Evolutionary conservation across 306 rosid species (phyloP), one percentile per base, ranked within the genome.

Genomic region (Dryas alaskensis): DNA sequence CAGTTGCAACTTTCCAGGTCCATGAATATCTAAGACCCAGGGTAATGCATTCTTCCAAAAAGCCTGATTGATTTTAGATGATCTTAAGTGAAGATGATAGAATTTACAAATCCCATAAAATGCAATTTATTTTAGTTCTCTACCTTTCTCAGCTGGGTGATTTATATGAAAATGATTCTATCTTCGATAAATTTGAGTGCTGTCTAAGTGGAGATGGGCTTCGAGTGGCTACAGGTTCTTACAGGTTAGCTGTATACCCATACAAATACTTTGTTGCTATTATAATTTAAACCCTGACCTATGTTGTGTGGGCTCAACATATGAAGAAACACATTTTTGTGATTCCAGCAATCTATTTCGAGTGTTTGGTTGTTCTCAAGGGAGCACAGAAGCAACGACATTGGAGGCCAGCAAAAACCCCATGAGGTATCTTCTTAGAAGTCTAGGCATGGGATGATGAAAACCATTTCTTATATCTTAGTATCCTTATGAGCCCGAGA

Each of bases 361-460:
- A 3, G 98, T 95, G 76, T 95, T 95, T 73, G 96, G 99, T 81
- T 90, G 95, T 82, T 63, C 89, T 17, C 81, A 80, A 69, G 97
- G 96, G 75, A 95, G 96, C 76, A 69, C 86, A 0, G 99, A 95
- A 80, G 86, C 92, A 47, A 78, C 92, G 43, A 92, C 98, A 42
- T 84, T 95, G 79, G 99, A 95, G 86, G 99, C 99, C 77, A 95
- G 95, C 88, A 95, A 95, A 86, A 95, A 92, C 72, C 99, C 99
- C 55, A 95, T 88, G 96, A 95, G 99, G 99, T 91, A 84, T 81
- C 27, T 77, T 73, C 37, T 69, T 10, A 63, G 22, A 65, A 48
- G 17, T 43, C 37, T 16, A 46, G 27, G 19, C 12, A 1, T 46
- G 59, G 4, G 0, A 47, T 12, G 8, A 0, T 50, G 55, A 50